A percentile compares a stretch with the other conserved stretches of the same genome.
These are phyloP conservation scores for Phialophora verrucosa DNA, from an alignment of 2,329 filamentous ascomycete species.

Conservation along the genomic window DNA sequence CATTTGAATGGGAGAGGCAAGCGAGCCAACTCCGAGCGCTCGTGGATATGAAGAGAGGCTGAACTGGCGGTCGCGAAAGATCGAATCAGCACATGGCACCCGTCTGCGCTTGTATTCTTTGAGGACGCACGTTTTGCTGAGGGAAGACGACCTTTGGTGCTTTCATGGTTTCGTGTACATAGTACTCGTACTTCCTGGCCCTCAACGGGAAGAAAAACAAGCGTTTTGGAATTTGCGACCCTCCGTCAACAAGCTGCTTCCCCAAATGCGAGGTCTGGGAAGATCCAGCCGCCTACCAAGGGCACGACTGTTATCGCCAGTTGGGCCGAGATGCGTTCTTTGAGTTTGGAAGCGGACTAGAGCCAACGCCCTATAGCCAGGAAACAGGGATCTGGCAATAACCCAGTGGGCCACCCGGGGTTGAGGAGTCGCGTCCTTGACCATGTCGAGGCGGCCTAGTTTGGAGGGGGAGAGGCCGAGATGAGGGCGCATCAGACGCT, in stretches of 20 bases:
- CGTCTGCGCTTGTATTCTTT: not conserved
- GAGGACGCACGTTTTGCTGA: not conserved
- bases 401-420: not conserved
- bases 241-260: not conserved
- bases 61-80: slow-evolving; percentile 3
- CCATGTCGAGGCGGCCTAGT: not conserved
- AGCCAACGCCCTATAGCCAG: not conserved
- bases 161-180: not conserved
- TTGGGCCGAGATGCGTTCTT: slow-evolving; percentile 12
- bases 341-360: slow-evolving; percentile 1
- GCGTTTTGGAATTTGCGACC: not conserved
- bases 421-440: not conserved
- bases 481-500: not conserved
- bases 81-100: slow-evolving; percentile 2
- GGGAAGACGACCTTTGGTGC: too few relatives aligned
- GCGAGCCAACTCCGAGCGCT: not conserved
- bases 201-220: not conserved
- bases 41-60: slow-evolving; percentile 1
- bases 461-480: not conserved
- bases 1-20: not conserved
- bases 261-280: not conserved
- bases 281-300: not conserved
- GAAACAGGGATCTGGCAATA: slow-evolving; percentile 6
- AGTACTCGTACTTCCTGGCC: not conserved
- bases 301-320: slow-evolving; percentile 6